These are phyloP conservation scores for Monilinia vaccinii-corymbosi DNA, from an alignment of 2,329 filamentous ascomycete species.

Conservation along the genomic window DNA sequence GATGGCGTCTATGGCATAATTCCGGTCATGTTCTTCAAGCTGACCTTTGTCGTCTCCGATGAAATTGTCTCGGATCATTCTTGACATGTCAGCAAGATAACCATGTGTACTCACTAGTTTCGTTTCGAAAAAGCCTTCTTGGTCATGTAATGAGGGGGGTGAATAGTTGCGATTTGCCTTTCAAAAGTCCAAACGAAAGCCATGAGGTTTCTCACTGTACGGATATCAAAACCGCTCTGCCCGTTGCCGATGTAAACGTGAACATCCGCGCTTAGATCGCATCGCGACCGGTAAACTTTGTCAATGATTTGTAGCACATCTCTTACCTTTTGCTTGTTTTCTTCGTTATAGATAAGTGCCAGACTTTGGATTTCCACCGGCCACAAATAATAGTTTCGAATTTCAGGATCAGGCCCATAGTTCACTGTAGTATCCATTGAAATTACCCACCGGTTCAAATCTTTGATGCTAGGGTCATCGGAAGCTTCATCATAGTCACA, in stretches of 20 bases:
- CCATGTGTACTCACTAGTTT: not conserved
- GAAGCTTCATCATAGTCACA: not conserved
- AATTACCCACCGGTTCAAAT: not conserved
- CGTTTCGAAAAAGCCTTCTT: not conserved
- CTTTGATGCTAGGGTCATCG: not conserved
- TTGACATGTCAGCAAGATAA: not conserved
- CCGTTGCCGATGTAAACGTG: constrained; percentile 3
- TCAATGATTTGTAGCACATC: not conserved
- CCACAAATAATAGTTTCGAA: not conserved
- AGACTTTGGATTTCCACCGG: not conserved
- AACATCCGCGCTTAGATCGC: not conserved
- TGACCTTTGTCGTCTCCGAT: not conserved
- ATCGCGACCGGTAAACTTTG: not conserved
- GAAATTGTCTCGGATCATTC: too few species aligned
- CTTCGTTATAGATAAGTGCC: not conserved
- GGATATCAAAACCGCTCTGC: not conserved
- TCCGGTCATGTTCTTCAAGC: too few species aligned
- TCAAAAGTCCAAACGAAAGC: constrained; percentile 1
- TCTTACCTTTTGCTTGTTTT: not conserved
- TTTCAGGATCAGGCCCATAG: not conserved
- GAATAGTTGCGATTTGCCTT: not conserved
- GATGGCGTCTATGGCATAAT: not conserved
- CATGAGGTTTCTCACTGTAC: not conserved
- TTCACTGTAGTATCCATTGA: not conserved
- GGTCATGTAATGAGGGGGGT: not conserved